A percentile compares a stretch with the other conserved stretches of the same genome.
phyloP scores from a whole-genome alignment of 768 basidiomycete species.

The Auriscalpium vulgare region DNA sequence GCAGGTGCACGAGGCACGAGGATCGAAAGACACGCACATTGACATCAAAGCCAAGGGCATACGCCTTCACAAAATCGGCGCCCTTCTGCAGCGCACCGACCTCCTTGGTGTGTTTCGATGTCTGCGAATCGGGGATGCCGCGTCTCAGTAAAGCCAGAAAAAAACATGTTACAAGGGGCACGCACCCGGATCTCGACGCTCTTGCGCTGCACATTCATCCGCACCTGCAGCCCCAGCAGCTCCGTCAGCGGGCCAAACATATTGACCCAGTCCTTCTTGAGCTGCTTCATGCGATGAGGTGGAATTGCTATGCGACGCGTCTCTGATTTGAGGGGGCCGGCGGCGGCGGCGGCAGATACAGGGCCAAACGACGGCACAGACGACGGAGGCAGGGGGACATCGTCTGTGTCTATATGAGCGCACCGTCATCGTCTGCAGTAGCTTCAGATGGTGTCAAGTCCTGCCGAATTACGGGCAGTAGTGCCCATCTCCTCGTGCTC shows the following conservation, averaged over 20 bases:
- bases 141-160: neutral
- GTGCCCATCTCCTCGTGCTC: conserved; percentile 1
- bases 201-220: conserved; percentile 90
- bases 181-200: conserved; percentile 89
- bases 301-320: conserved; percentile 87
- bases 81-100: conserved; percentile 93
- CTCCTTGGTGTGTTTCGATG: conserved; percentile 91
- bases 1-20: neutral
- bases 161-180: conserved; percentile 6
- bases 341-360: conserved; percentile 46
- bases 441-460: neutral
- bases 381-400: conserved; percentile 33
- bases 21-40: conserved; percentile 50
- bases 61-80: conserved; percentile 95
- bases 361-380: conserved; percentile 55
- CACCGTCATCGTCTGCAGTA: conserved; percentile 42
- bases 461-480: neutral
- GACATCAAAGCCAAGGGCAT: conserved; percentile 89
- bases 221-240: conserved; percentile 87
- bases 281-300: conserved; percentile 93
- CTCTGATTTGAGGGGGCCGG: conserved; percentile 67
- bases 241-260: conserved; percentile 95
- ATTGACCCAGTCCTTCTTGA: conserved; percentile 94
- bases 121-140: conserved; percentile 36
- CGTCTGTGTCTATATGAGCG: conserved; percentile 51